A percentile compares a stretch with the other conserved stretches of the same genome.
Evolutionary conservation across 257 asterid species (phyloP).

Genomic region (Jaltomata sinuosa): DNA sequence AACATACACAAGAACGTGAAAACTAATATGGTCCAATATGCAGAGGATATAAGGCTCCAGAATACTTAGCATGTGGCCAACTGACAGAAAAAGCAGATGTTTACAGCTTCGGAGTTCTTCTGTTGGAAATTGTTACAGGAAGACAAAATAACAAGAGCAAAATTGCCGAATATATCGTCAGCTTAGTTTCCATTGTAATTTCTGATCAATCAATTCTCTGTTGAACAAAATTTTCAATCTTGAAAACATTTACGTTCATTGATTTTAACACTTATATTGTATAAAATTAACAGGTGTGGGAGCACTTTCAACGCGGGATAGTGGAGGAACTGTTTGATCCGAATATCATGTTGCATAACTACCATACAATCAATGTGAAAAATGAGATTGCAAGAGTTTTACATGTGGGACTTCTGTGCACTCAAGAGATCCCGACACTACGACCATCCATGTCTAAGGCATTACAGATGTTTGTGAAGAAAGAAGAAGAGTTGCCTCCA

Average conservation of each 20-base stretch:
- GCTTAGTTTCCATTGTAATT: conserved; percentile 21
- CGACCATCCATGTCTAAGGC: conserved; percentile 18
- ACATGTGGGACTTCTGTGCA: conserved; percentile 15
- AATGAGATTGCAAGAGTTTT: conserved; percentile 2
- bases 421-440: conserved; percentile 3
- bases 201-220: background rate
- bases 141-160: conserved; percentile 25
- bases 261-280: background rate
- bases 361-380: background rate
- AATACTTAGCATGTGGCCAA: conserved; percentile 30
- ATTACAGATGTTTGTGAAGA: conserved; percentile 6
- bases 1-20: background rate
- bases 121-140: conserved; percentile 25
- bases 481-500: conserved; percentile 4
- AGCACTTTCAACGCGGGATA: conserved; percentile 20
- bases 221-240: background rate
- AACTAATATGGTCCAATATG: background rate
- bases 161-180: conserved; percentile 16
- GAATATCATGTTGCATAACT: conserved; percentile 21
- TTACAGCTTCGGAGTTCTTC: conserved; percentile 29
- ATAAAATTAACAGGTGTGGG: conserved; percentile 24
- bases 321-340: conserved; percentile 32
- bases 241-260: too few species aligned
- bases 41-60: conserved; percentile 44
- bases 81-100: conserved; percentile 33